phyloP scores from a whole-genome alignment of 805 yeast species.

The Pichia exigua region DNA sequence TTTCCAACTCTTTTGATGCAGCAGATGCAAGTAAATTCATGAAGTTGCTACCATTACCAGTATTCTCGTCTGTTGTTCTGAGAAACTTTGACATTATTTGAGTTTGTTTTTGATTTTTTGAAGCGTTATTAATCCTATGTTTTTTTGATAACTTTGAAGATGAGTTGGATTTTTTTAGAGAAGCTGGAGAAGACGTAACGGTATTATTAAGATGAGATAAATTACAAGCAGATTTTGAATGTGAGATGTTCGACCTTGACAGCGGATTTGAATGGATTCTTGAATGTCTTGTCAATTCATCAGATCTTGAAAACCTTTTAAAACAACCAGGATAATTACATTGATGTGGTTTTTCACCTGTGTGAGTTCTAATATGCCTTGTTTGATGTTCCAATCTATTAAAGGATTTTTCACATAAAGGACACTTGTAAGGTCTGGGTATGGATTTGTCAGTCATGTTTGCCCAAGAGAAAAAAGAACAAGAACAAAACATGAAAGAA shows the following conservation, averaged over 20 bases:
- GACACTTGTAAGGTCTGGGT: slow-evolving; percentile 73
- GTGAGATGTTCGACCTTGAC: slow-evolving; percentile 23
- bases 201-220: slow-evolving; percentile 11
- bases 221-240: slow-evolving; percentile 5
- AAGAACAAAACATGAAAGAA: no score
- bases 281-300: slow-evolving; percentile 80
- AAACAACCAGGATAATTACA: slow-evolving; percentile 81
- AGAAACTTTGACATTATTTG: slow-evolving; percentile 16
- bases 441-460: neutral
- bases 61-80: slow-evolving; percentile 1
- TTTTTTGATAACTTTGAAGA: slow-evolving; percentile 9
- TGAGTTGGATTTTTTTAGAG: slow-evolving; percentile 10
- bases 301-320: slow-evolving; percentile 71
- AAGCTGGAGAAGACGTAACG: neutral
- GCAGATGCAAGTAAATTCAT: slow-evolving; percentile 48
- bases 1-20: slow-evolving; percentile 45
- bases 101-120: slow-evolving; percentile 23
- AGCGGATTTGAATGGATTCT: slow-evolving; percentile 65
- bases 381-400: slow-evolving; percentile 88
- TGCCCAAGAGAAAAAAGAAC: neutral
- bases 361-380: slow-evolving; percentile 84
- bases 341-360: slow-evolving; percentile 87
- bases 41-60: slow-evolving; percentile 3
- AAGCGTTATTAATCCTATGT: slow-evolving; percentile 16
- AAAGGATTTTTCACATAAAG: slow-evolving; percentile 78